Evolutionary conservation across 176 grass and related monocot genomes (phyloP).

Genomic region (Musa acuminata): DNA sequence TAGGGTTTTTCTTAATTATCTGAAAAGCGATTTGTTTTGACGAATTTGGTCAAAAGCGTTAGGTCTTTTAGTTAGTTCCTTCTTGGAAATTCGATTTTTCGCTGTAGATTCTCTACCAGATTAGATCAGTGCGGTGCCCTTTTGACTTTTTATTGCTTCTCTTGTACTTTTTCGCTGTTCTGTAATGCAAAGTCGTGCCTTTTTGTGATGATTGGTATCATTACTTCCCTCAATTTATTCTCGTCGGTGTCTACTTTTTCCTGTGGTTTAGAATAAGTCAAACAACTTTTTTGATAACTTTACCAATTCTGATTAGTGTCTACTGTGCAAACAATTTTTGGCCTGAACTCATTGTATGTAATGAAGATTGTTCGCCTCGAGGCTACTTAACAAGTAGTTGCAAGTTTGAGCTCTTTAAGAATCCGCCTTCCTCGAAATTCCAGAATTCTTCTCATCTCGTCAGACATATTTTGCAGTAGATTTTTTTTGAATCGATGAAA

Average conservation of each 20-base stretch:
- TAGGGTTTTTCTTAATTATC: background rate
- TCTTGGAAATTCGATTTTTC: background rate
- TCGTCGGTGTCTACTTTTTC: background rate
- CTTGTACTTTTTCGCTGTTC: background rate
- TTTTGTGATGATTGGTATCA: background rate
- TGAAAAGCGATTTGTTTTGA: background rate
- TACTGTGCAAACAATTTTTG: background rate
- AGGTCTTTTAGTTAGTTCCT: background rate
- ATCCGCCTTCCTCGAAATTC: background rate
- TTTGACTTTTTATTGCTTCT: background rate
- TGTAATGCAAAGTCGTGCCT: background rate
- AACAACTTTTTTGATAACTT: background rate
- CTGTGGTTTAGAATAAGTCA: background rate
- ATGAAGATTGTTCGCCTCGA: background rate
- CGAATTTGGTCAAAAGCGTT: background rate
- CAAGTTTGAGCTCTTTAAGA: too few species aligned
- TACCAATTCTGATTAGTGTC: background rate
- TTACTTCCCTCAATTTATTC: background rate
- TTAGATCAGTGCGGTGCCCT: background rate
- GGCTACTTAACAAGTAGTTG: background rate
- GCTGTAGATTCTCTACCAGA: background rate
- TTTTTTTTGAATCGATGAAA: background rate
- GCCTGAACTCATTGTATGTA: background rate
- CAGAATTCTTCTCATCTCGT: background rate
- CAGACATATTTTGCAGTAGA: background rate